These are phyloP conservation scores for Collybia mongolica DNA, from an alignment of 768 basidiomycete genomes.

Conservation along the genomic window DNA sequence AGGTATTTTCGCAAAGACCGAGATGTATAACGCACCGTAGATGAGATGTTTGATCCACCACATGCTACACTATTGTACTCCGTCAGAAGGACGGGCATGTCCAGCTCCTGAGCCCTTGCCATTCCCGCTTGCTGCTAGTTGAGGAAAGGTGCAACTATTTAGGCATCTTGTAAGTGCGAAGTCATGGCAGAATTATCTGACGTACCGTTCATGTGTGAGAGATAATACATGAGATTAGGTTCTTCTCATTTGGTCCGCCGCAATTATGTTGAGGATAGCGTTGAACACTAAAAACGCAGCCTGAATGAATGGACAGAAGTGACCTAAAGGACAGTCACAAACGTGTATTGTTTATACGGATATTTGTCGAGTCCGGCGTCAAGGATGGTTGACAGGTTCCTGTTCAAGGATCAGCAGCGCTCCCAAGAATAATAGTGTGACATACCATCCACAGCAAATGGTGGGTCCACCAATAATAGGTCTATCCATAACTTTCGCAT, in stretches of 20 bases:
- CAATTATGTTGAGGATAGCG: slow-evolving; percentile 33
- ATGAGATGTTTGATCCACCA: slow-evolving; percentile 33
- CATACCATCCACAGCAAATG: slow-evolving; percentile 31
- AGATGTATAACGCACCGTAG: slow-evolving; percentile 21
- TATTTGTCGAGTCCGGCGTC: slow-evolving; percentile 28
- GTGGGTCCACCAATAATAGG: slow-evolving; percentile 29
- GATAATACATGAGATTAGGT: slow-evolving; percentile 32
- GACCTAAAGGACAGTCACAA: slow-evolving; percentile 1
- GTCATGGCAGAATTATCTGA: background rate
- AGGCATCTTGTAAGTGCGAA: background rate
- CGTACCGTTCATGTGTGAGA: slow-evolving; percentile 30
- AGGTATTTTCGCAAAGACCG: background rate
- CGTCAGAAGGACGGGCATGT: slow-evolving; percentile 28
- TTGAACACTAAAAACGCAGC: slow-evolving; percentile 22
- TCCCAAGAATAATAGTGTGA: background rate
- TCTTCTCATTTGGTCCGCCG: slow-evolving; percentile 22
- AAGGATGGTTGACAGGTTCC: slow-evolving; percentile 29
- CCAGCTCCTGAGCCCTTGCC: slow-evolving; percentile 16
- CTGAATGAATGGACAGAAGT: background rate
- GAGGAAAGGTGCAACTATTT: slow-evolving; percentile 23
- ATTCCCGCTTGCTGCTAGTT: slow-evolving; percentile 29
- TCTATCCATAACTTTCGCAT: slow-evolving; percentile 17
- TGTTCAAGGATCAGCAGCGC: slow-evolving; percentile 5
- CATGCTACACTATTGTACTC: slow-evolving; percentile 37
- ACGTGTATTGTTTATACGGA: slow-evolving; percentile 35